Conservation (phyloP, 140 eudicot species). For the Bidens hawaiensis region DNA sequence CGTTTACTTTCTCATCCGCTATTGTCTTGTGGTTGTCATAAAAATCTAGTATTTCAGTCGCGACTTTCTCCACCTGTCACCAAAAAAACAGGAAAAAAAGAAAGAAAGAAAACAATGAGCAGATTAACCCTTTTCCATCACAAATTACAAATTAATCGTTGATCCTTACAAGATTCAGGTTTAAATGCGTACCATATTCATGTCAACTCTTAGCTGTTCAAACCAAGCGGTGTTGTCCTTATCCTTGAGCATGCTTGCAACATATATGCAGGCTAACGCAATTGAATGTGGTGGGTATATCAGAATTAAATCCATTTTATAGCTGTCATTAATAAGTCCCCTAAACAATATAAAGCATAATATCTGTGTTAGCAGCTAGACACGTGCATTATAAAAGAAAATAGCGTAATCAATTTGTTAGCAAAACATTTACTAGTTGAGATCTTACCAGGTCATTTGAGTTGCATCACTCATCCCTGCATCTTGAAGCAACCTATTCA, state of each 20-base stretch:
- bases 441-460: conserved; percentile 77
- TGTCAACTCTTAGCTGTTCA: conserved; percentile 96
- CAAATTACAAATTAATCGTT: not conserved
- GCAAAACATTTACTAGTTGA: not conserved
- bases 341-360: conserved; percentile 34
- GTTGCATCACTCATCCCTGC: conserved; percentile 95
- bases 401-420: not conserved
- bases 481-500: conserved; percentile 82
- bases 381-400: not conserved
- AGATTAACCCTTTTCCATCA: not conserved
- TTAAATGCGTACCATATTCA: conserved; percentile 69
- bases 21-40: conserved; percentile 79
- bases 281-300: conserved; percentile 97
- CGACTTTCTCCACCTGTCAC: conserved; percentile 86
- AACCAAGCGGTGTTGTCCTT: conserved; percentile 97
- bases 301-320: conserved; percentile 92
- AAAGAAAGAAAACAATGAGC: not conserved
- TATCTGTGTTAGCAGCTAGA: conserved; percentile 10
- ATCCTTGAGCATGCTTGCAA: conserved; percentile 83
- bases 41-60: conserved; percentile 89
- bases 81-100: not conserved
- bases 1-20: conserved; percentile 66
- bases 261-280: conserved; percentile 91
- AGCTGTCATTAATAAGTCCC: conserved; percentile 96
- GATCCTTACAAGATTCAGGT: too few species aligned